Evolutionary conservation across 768 basidiomycete species (phyloP).

Genomic region (Russula dissimulans): DNA sequence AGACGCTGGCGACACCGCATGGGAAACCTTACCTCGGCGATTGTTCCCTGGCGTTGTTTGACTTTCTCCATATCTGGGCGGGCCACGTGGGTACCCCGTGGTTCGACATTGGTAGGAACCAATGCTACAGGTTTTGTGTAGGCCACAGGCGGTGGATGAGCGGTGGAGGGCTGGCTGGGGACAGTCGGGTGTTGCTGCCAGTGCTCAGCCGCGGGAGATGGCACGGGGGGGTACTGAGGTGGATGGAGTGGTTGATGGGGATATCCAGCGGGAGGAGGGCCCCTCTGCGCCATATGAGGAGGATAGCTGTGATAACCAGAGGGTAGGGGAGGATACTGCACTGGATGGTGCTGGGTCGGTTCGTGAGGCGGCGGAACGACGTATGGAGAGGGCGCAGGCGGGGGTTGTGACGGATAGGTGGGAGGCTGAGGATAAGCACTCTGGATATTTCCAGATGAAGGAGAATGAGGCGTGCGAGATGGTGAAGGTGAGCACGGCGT

Average conservation of each 20-base stretch:
- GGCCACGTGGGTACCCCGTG: constrained; percentile 14
- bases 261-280: constrained; percentile 20
- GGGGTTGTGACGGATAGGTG: constrained; percentile 37
- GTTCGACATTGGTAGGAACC: constrained; percentile 16
- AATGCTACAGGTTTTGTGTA: constrained; percentile 16
- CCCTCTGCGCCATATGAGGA: constrained; percentile 16
- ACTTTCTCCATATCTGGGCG: constrained; percentile 18
- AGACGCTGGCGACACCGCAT: background rate
- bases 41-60: constrained; percentile 18
- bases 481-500: constrained; percentile 4
- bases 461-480: constrained; percentile 20
- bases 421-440: constrained; percentile 19
- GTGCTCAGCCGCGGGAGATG: constrained; percentile 14
- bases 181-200: constrained; percentile 18
- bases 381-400: constrained; percentile 23
- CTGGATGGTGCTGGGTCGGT: constrained; percentile 33
- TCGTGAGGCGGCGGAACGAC: constrained; percentile 38
- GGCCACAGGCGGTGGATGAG: constrained; percentile 9
- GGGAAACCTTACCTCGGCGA: constrained; percentile 15
- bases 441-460: constrained; percentile 24
- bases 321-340: constrained; percentile 32
- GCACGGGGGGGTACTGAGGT: constrained; percentile 19
- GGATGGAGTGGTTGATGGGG: constrained; percentile 22
- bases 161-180: constrained; percentile 10
- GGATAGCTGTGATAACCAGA: constrained; percentile 29